Evolutionary conservation across 2,329 filamentous ascomycete species (phyloP), one percentile per base, ranked within the genome.

Genomic region (Pyrenochaeta sp.): DNA sequence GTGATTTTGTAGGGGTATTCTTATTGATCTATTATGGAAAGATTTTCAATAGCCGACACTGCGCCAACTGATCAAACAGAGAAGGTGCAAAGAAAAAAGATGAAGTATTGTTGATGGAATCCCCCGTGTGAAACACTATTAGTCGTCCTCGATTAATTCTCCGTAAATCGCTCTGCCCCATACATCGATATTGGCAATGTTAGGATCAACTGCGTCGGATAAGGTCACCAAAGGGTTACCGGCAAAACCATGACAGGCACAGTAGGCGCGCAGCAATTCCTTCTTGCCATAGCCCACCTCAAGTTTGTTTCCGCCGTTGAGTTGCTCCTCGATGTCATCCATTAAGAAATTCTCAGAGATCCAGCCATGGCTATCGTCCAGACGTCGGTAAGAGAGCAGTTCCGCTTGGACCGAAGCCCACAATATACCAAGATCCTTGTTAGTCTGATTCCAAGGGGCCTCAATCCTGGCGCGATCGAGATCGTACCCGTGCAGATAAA

Each of bases 391-490:
- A 1, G 69, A 70, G 5, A 72, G 34, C 2, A 74, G 31, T 31
- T 74, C 72, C 7, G 68, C 67, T 41, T 74, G 67, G 3, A 72
- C 53, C 1, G 64, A 52, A 7, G 71, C 72, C 69, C 69, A 73
- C 7, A 74, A 40, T 3, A 37, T 40, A 0, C 10, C 48, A 10
- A 56, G 29, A 29, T 41, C 35, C 26, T 14, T 46, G 9, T 22
- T 19, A 15, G 2, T 3, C 6, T 24, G 7, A n/a, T n/a, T n/a
- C n/a, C 48, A 47, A 22, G 8, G 8, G 5, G 10, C n/a, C 17
- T 3, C 1, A 7, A 2, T 2, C 4, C 32, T 20, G 36, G 36
- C 32, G 7, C 31, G 11, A 15, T 26, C 6, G 11, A 32, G 14
- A 8, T 32, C n/a, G 3, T 2, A 3, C 13, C 7, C 4, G 14